Evolutionary conservation across 1,284 basidiomycete species (phyloP), one percentile per base, ranked within the genome.

Genomic region (Coniferiporia weirii): DNA sequence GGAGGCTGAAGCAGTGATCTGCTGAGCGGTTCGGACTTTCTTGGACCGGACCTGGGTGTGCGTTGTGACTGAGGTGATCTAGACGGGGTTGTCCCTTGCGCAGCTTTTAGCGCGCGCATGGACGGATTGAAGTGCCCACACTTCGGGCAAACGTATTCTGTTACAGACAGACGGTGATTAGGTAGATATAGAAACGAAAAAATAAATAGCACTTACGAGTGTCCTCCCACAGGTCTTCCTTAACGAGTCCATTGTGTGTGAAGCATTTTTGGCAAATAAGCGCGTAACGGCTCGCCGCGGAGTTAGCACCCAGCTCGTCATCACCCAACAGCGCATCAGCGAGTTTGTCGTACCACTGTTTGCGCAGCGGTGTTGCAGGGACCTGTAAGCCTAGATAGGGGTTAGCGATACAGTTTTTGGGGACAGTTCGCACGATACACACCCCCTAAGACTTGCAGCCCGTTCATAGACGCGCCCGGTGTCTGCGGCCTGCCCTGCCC

Each of bases 191-290:
- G 50, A 22, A 49, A n/a, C 27, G 10, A 47, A 48, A 7, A 13
- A 8, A 48, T 54, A 58, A 32, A 50, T 54, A n/a, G 57, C 35
- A 85, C 93, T 73, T 68, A 97, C 95, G 93, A 55, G 93, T 84
- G 63, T 93, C 87, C 67, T 93, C 89, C 84, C 92, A 97, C 71
- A 92, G 82, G 61, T 84, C 87, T 71, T 94, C 91, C 62, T 90
- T 89, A 3, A 96, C 91, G 8, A 99, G 79, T 0, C 96, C 96
- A 67, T 99, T 99, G 73, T 99, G 96, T 13, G 85, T 76, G 69
- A 93, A 96, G 71, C 96, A 99, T 65, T 88, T 87, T 61, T 87
- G 85, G 72, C 96, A 99, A 46, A 99, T 97, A 58, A 99, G 80
- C 1, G 96, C 97, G 67, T 95, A 99, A 61, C 91, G 87, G 32